A percentile compares a stretch with the other conserved stretches of the same genome.
phyloP scores from a whole-genome alignment of 139 green algal species.

The Picochlorum sp. region DNA sequence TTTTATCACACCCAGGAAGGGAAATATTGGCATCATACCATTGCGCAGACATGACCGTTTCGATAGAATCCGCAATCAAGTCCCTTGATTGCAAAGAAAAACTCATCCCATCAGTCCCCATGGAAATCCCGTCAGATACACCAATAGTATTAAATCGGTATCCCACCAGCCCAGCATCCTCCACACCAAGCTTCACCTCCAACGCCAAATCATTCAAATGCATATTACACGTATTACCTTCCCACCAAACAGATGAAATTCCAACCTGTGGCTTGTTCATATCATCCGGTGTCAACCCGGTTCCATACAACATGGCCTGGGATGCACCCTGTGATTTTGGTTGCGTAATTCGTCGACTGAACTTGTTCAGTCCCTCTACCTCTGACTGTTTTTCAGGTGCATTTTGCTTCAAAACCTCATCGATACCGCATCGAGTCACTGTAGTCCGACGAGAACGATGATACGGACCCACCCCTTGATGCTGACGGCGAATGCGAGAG shows the following conservation, averaged over 20 bases:
- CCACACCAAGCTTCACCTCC: slow-evolving; percentile 88
- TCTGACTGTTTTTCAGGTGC: not conserved
- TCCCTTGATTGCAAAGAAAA: slow-evolving; percentile 81
- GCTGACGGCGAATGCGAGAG: too few relatives aligned
- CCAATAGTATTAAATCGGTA: slow-evolving; percentile 91
- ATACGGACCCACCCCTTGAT: too few relatives aligned
- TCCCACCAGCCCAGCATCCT: slow-evolving; percentile 75
- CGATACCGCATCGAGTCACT: not conserved
- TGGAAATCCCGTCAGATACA: slow-evolving; percentile 94
- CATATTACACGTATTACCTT: slow-evolving; percentile 99
- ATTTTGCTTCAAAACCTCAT: slow-evolving; percentile 7
- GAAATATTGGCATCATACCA: slow-evolving; percentile 92
- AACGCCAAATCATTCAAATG: slow-evolving; percentile 89
- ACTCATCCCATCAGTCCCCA: slow-evolving; percentile 98
- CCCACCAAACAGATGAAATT: slow-evolving; percentile 94
- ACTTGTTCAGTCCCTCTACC: slow-evolving; percentile 83
- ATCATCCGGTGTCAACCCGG: slow-evolving; percentile 82
- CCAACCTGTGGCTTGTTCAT: slow-evolving; percentile 96
- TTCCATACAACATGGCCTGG: slow-evolving; percentile 98
- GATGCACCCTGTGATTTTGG: slow-evolving; percentile 91
- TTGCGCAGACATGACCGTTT: slow-evolving; percentile 94
- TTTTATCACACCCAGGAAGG: slow-evolving; percentile 92
- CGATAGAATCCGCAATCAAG: slow-evolving; percentile 92
- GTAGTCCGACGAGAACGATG: not conserved
- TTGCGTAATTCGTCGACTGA: slow-evolving; percentile 87